These are phyloP conservation scores for Hysterium pulicare DNA, from an alignment of 2,329 filamentous ascomycete genomes.

Conservation along the genomic window DNA sequence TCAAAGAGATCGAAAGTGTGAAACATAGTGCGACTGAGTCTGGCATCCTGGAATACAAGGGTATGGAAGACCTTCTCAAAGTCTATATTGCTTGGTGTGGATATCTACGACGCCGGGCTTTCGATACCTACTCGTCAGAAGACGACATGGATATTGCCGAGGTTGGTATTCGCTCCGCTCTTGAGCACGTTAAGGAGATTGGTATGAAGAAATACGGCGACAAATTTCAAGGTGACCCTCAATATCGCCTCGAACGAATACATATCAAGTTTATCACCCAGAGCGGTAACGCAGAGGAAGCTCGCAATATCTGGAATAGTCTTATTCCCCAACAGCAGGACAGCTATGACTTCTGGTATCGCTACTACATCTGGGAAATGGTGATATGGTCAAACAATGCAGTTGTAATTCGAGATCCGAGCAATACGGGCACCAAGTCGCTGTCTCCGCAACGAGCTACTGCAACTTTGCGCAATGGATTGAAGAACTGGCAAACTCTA, in stretches of 20 bases:
- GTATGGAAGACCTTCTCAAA: conserved; percentile 83
- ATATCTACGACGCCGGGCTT: conserved; percentile 82
- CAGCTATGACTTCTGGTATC: conserved; percentile 90
- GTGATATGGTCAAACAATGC: conserved; percentile 61
- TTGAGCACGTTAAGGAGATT: conserved; percentile 77
- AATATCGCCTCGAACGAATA: conserved; percentile 85
- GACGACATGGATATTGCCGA: conserved; percentile 81
- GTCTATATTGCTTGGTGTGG: conserved; percentile 95
- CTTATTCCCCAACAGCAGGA: conserved; percentile 67
- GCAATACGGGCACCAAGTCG: conserved; percentile 46
- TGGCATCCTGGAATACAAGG: conserved; percentile 77
- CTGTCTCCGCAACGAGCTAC: conserved; percentile 70
- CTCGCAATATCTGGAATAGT: conserved; percentile 72
- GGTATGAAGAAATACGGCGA: conserved; percentile 75
- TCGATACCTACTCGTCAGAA: conserved; percentile 69
- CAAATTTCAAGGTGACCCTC: conserved; percentile 79
- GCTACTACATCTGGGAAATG: conserved; percentile 92
- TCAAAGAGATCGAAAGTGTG: conserved; percentile 78
- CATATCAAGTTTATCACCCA: conserved; percentile 89
- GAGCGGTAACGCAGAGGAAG: conserved; percentile 71
- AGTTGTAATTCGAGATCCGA: conserved; percentile 42
- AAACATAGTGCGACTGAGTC: conserved; percentile 91
- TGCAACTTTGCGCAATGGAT: conserved; percentile 69
- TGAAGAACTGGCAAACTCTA: conserved; percentile 56
- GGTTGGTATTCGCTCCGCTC: conserved; percentile 77